Percentiles rank a stretch among this genome's conserved stretches.
Evolutionary conservation across 1,139 yeast genomes (phyloP).

Genomic region (Candida tropicalis): DNA sequence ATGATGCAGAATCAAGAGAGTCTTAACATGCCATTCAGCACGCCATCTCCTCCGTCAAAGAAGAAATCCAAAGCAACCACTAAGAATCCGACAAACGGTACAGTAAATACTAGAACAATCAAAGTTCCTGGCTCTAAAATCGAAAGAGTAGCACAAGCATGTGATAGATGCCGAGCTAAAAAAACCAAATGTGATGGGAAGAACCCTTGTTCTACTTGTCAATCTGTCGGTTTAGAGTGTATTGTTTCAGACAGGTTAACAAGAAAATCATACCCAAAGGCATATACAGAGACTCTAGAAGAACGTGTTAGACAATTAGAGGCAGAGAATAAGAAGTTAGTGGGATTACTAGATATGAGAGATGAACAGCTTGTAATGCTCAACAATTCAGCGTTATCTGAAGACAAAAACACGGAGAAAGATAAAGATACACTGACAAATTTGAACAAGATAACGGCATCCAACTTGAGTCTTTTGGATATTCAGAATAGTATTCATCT

Average conservation of each 20-base stretch:
- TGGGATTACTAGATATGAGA: conserved; percentile 56
- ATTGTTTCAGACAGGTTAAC: conserved; percentile 49
- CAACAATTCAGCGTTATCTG: conserved; percentile 17
- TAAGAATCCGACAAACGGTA: conserved; percentile 5
- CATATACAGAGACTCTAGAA: conserved; percentile 51
- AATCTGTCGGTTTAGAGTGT: conserved; percentile 46
- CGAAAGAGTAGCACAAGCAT: conserved; percentile 77
- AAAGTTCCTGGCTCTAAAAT: conserved; percentile 61
- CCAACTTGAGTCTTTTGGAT: conserved; percentile 21
- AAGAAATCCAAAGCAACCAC: conserved; percentile 19
- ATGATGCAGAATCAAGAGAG: background rate
- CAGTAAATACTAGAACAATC: conserved; percentile 52
- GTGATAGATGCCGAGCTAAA: conserved; percentile 84
- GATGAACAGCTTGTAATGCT: conserved; percentile 56
- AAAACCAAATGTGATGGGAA: conserved; percentile 76
- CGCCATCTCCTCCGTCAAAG: conserved; percentile 12
- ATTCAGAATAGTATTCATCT: conserved; percentile 16
- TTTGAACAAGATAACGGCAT: conserved; percentile 19
- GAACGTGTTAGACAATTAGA: conserved; percentile 49
- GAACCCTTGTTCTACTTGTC: conserved; percentile 52
- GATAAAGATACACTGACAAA: conserved; percentile 2
- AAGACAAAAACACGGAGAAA: conserved; percentile 3
- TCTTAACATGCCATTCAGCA: background rate
- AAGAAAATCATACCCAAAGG: conserved; percentile 51
- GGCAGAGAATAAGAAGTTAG: conserved; percentile 44